phyloP scores from a whole-genome alignment of 148 eudicot species.

The Fallopia convolvulus region DNA sequence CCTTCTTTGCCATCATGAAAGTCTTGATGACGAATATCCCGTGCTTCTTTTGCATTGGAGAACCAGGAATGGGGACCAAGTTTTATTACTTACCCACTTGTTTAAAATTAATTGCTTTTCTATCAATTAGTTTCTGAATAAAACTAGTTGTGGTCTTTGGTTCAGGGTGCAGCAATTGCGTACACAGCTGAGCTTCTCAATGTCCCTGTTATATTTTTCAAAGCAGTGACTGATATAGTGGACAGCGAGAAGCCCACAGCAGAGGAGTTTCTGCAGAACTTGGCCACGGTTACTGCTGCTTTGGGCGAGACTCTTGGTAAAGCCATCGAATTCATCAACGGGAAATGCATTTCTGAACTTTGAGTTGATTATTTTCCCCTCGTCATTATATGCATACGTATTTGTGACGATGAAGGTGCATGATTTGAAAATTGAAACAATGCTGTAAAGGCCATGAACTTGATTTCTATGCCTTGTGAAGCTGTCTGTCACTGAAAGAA shows the following conservation, averaged over 20 bases:
- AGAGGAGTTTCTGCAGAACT: slow-evolving; percentile 78
- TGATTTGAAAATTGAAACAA: background rate
- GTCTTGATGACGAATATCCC: no score
- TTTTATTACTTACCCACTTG: background rate
- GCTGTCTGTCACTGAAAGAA: background rate
- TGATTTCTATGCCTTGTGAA: background rate
- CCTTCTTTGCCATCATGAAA: no score
- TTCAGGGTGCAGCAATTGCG: slow-evolving; percentile 94
- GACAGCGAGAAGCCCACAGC: slow-evolving; percentile 89
- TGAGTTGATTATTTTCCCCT: slow-evolving; percentile 21
- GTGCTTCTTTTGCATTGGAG: no score
- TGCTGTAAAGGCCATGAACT: background rate
- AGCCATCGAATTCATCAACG: slow-evolving; percentile 62
- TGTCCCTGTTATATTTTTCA: slow-evolving; percentile 78
- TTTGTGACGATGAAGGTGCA: background rate
- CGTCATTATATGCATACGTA: background rate
- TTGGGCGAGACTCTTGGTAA: slow-evolving; percentile 58
- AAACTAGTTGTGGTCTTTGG: slow-evolving; percentile 2
- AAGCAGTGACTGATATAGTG: slow-evolving; percentile 88
- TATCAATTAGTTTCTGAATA: background rate
- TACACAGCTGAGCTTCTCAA: slow-evolving; percentile 80
- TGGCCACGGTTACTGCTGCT: slow-evolving; percentile 61
- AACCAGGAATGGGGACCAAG: no score
- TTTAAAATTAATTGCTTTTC: background rate
- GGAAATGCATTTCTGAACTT: slow-evolving; percentile 65